Conservation (phyloP, 345 rosid species). For the Hibiscus syriacus region DNA sequence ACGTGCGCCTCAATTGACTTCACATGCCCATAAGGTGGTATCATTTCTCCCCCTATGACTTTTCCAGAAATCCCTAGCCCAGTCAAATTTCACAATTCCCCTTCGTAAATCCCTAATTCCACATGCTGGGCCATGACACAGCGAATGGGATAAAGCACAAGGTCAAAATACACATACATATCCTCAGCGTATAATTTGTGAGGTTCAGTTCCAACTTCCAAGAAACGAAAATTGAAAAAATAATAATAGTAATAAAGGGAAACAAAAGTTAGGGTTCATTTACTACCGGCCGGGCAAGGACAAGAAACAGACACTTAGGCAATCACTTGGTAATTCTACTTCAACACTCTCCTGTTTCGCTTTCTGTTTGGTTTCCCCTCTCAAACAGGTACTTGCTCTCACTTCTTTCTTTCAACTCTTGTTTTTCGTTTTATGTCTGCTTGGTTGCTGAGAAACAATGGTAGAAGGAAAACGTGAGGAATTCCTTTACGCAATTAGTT, state of each 20-base stretch:
- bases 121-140: no score
- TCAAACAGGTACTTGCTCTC: not conserved
- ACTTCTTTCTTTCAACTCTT: not conserved
- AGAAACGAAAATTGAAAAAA: not conserved
- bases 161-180: not conserved
- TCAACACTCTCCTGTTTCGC: not conserved
- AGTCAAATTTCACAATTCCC: no score
- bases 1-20: no score
- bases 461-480: not conserved
- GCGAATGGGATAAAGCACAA: not conserved
- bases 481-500: not conserved
- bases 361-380: not conserved
- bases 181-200: not conserved
- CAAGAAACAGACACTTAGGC: not conserved
- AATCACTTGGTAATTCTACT: not conserved
- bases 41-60: no score
- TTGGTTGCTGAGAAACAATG: constrained; percentile 16
- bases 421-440: not conserved
- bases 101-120: no score
- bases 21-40: no score
- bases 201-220: not conserved
- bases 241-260: not conserved
- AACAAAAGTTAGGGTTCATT: constrained; percentile 12
- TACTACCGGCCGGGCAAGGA: not conserved
- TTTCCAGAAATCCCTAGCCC: no score